Percentiles rank a stretch among this genome's conserved stretches.
Conservation (phyloP, 2,329 filamentous ascomycete genomes). For the Sporothrix mexicana region DNA sequence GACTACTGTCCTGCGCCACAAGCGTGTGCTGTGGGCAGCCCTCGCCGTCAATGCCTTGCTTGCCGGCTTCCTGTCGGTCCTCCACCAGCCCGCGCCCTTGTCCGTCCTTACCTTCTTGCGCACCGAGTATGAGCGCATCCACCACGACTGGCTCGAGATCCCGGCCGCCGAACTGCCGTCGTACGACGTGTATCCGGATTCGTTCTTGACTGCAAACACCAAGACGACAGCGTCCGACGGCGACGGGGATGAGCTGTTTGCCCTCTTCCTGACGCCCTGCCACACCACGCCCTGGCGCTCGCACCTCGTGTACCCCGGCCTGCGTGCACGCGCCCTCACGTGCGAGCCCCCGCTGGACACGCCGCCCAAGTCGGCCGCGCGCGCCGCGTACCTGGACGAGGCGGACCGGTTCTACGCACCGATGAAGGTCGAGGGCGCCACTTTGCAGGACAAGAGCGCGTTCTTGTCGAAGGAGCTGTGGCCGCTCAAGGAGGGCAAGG, state of each 20-base stretch:
- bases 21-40: slow-evolving; percentile 60
- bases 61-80: slow-evolving; percentile 73
- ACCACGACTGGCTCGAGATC: slow-evolving; percentile 51
- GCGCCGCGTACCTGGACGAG: slow-evolving; percentile 79
- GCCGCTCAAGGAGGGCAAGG: slow-evolving; percentile 38
- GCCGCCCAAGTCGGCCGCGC: slow-evolving; percentile 62
- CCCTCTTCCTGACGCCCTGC: slow-evolving; percentile 91
- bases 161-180: slow-evolving; percentile 42
- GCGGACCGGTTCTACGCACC: slow-evolving; percentile 88
- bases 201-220: slow-evolving; percentile 37
- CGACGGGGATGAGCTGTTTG: slow-evolving; percentile 58
- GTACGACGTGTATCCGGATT: slow-evolving; percentile 41
- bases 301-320: slow-evolving; percentile 75
- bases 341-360: slow-evolving; percentile 86
- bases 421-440: slow-evolving; percentile 38
- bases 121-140: slow-evolving; percentile 68
- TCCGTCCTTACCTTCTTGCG: slow-evolving; percentile 77
- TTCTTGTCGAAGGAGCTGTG: slow-evolving; percentile 66
- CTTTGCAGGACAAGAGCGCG: background rate
- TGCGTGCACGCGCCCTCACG: slow-evolving; percentile 81
- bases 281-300: slow-evolving; percentile 96
- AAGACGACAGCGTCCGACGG: slow-evolving; percentile 29
- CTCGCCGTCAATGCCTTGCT: slow-evolving; percentile 72
- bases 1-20: slow-evolving; percentile 53
- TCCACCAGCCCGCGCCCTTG: slow-evolving; percentile 82